phyloP scores from a whole-genome alignment of 2,329 filamentous ascomycete genomes.

The Botryotinia narcissicola region DNA sequence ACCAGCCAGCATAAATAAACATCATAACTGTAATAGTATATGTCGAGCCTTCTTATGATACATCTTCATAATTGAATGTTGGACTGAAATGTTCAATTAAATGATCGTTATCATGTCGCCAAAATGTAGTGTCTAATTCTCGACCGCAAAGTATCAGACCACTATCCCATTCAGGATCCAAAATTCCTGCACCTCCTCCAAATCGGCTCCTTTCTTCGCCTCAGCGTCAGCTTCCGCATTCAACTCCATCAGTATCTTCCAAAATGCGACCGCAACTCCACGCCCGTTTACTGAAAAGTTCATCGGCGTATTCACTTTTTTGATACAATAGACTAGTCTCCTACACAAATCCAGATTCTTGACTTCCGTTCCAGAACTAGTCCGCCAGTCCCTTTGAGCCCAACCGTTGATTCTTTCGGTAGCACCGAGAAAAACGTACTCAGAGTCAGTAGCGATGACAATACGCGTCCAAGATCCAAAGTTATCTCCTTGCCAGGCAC shows the following conservation, averaged over 20 bases:
- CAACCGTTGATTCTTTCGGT: constrained; percentile 46
- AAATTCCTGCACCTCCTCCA: neutral
- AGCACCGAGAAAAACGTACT: constrained; percentile 47
- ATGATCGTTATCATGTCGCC: neutral
- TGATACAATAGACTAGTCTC: neutral
- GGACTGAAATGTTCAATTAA: neutral
- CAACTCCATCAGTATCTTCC: neutral
- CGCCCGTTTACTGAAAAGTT: no score
- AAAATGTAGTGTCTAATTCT: neutral
- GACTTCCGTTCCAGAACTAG: constrained; percentile 38
- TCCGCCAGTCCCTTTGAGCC: constrained; percentile 47
- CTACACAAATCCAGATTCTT: constrained; percentile 41
- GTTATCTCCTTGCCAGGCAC: neutral
- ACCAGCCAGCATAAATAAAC: neutral
- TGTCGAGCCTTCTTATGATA: neutral
- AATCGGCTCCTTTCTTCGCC: neutral
- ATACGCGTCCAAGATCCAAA: constrained; percentile 43
- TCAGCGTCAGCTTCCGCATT: neutral
- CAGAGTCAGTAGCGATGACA: constrained; percentile 53
- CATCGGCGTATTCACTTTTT: neutral
- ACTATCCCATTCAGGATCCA: neutral
- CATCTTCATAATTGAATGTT: neutral
- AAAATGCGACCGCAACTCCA: neutral
- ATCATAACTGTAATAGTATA: neutral
- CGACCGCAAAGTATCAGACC: neutral